Base-by-base conservation (phyloP, 345 rosid genomes). In the Gossypium australe region DNA sequence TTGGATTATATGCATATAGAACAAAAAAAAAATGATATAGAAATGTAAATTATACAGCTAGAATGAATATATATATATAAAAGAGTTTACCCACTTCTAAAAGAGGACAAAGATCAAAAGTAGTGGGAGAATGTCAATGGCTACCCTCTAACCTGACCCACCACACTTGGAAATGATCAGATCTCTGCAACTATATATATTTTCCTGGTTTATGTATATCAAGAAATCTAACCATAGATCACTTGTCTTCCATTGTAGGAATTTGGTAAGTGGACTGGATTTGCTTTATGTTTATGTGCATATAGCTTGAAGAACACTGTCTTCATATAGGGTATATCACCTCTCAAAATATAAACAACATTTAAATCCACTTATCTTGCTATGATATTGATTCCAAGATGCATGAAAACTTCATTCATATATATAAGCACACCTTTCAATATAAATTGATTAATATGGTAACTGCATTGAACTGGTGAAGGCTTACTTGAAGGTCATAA, bases 111-210 rank as follows among this genome's bases (percentile, higher is more conserved):
- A 52, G 47, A 53, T 17, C 71, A 55, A 38, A 73, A 18, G 56
- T 18, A 66, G 60, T 66, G 78, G 73, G 18, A 71, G 80, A 78
- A 78, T 72, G 76, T 72, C 76, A 77, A 77, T 71, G 76, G 47
- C 44, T 24, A 56, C 43, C 52, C 65, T 56, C 41, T 71, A 18
- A 55, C 29, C 64, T 38, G 74, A 38, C 64, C 29, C 64, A 56
- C 38, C 11, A 41, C 64, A 22, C 20, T 41, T 17, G 29, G 41
- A 72, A 44, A 43, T 20, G 20, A 68, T 14, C 43, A 49, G 72
- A 49, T 49, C 58, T 69, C 59, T 17, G 59, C 25, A 51, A 69
- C 25, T 52, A 52, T 52, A 52, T 13, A 55, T 56, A 18, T 11
- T 12, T 66, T 66, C 27, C 34, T 66, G 34, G 52, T 43, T 18